These are phyloP conservation scores for Cutaneotrichosporon cavernicola DNA, from an alignment of 1,284 basidiomycete genomes.

Conservation along the genomic window DNA sequence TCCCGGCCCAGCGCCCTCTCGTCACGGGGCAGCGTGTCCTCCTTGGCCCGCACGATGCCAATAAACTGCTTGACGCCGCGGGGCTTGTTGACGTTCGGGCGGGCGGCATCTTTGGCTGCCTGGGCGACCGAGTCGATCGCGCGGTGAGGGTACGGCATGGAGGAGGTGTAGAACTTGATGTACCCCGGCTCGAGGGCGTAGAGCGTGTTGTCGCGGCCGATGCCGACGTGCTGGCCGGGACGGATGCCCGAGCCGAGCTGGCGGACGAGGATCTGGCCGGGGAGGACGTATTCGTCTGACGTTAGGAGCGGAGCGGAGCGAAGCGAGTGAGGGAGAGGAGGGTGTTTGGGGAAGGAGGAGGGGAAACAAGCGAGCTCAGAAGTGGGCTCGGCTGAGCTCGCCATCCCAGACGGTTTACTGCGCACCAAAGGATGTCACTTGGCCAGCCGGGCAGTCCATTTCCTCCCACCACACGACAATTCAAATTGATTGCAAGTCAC, in stretches of 20 bases:
- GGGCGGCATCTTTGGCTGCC: slow-evolving; percentile 18
- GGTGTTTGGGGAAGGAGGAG: neutral
- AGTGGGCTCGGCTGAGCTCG: neutral
- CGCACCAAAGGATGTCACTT: neutral
- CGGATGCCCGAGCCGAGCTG: slow-evolving; percentile 88
- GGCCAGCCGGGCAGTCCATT: no score
- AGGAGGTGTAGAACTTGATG: slow-evolving; percentile 76
- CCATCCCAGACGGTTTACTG: neutral
- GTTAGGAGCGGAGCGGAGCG: slow-evolving; percentile 1
- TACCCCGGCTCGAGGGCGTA: slow-evolving; percentile 83
- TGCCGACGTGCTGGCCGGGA: slow-evolving; percentile 85
- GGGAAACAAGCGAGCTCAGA: neutral
- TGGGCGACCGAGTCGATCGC: slow-evolving; percentile 45
- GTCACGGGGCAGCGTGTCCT: slow-evolving; percentile 80
- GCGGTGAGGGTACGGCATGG: slow-evolving; percentile 46
- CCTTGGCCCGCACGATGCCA: slow-evolving; percentile 73
- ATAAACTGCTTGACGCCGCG: slow-evolving; percentile 64
- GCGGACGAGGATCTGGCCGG: slow-evolving; percentile 89
- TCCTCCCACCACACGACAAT: no score
- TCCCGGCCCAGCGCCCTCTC: slow-evolving; percentile 62
- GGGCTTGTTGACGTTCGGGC: slow-evolving; percentile 42
- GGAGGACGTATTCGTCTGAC: slow-evolving; percentile 78
- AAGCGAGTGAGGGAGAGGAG: neutral
- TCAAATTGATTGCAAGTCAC: no score
- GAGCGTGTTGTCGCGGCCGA: slow-evolving; percentile 88